phyloP scores from a whole-genome alignment of 768 basidiomycete species.

The Amanita rimosa region DNA sequence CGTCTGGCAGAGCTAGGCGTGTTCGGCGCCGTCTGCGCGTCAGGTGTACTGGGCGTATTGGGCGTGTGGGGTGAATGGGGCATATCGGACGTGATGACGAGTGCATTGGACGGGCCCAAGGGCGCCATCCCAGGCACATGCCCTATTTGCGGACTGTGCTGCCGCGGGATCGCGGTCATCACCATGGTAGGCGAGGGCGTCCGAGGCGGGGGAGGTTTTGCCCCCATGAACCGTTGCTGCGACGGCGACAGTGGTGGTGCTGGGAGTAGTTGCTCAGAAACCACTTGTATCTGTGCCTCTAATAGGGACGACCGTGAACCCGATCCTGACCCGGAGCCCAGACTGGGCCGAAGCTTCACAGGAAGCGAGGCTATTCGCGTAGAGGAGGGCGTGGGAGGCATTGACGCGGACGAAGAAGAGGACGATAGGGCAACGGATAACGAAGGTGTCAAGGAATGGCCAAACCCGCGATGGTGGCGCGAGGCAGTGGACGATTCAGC shows the following conservation, averaged over 20 bases:
- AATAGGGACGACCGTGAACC: not conserved
- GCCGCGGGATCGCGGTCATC: not conserved
- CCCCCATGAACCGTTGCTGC: no score
- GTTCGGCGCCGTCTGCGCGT: not conserved
- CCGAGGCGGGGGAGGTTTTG: not conserved
- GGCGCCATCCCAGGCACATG: no score
- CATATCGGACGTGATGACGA: no score
- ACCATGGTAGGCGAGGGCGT: conserved; percentile 3
- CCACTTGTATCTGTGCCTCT: no score
- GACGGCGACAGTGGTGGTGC: not conserved
- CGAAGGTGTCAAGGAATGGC: not conserved
- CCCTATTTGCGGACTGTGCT: not conserved
- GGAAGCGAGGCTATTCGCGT: not conserved
- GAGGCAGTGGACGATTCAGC: not conserved
- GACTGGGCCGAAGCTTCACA: not conserved
- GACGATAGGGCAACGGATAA: not conserved
- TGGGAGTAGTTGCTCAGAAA: no score
- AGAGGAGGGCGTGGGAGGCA: conserved; percentile 1
- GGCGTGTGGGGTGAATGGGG: no score
- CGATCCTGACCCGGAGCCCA: not conserved
- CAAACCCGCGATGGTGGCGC: not conserved
- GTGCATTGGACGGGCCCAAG: no score
- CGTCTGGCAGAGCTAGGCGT: conserved; percentile 1
- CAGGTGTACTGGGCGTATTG: not conserved
- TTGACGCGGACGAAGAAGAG: not conserved